Evolutionary conservation across 352 stramenopile species (phyloP), one percentile per base, ranked within the genome.

Genomic region (Globisporangium cylindrosporum): DNA sequence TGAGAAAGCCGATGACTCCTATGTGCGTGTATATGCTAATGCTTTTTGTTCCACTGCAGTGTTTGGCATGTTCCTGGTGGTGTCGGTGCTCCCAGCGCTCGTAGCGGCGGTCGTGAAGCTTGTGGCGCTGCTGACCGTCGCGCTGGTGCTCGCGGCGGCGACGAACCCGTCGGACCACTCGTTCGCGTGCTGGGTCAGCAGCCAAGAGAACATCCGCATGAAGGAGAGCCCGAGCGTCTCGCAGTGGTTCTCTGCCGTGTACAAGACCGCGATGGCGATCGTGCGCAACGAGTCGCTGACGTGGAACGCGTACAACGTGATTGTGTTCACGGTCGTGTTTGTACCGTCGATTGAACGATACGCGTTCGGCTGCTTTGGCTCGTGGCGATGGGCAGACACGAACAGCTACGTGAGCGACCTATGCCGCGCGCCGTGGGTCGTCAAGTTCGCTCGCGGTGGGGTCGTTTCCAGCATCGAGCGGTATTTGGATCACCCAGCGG

Each of bases 321-420:
- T 92, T 8, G 64, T 79, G 24, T 92, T 89, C 66, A 92, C 78
- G 22, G 75, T 94, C 51, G 84, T 88, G 36, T 77, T 84, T 57
- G 83, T 94, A 8, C 77, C 80, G 20, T 73, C 79, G 18, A 69
- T 84, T 64, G 77, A 94, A 41, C 77, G 84, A 22, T 81, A 89
- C 55, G 87, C 87, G 10, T 75, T 94, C 41, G 87, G 87, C 14
- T 69, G 79, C 60, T 83, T 90, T 48, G 85, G 85, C 24, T 71
- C 76, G 8, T 94, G 87, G 87, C 80, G 81, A 64, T 94, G 87
- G 87, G 86, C 78, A 18, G 87, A 93, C 69, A 72, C 79, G 46
- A 75, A 75, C 36, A 70, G 78, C 18, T 69, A 66, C 22, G 58
- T 93, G 38, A 75, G 75, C 5, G 68, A 68, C 41, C 59, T 93